Evolutionary conservation across 306 rosid genomes (phyloP).

Genomic region (Pachyrhizus erosus): DNA sequence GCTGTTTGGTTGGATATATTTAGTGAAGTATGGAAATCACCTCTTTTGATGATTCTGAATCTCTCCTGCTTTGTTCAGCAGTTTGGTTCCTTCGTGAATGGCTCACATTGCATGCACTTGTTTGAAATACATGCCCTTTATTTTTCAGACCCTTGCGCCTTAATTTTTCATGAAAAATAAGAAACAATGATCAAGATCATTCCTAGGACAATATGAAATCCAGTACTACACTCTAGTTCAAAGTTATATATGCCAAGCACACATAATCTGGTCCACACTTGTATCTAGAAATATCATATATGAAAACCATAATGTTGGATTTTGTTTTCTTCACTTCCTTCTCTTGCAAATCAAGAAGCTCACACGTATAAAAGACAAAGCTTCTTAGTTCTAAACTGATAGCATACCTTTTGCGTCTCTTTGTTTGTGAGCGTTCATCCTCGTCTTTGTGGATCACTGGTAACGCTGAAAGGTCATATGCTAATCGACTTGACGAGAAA

Average conservation of each 20-base stretch:
- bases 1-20: background rate
- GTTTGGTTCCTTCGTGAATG: slow-evolving; percentile 38
- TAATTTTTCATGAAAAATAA: slow-evolving; percentile 40
- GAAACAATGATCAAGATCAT: background rate
- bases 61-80: slow-evolving; percentile 38
- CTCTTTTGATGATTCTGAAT: slow-evolving; percentile 43
- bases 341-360: too few species aligned
- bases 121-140: slow-evolving; percentile 44
- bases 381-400: background rate
- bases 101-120: slow-evolving; percentile 34
- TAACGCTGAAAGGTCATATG: slow-evolving; percentile 42
- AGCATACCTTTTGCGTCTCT: slow-evolving; percentile 48
- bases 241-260: too few species aligned
- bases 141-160: slow-evolving; percentile 51
- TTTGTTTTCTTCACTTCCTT: background rate
- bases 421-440: slow-evolving; percentile 40
- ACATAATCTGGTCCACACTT: slow-evolving; percentile 1
- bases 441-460: slow-evolving; percentile 45
- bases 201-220: background rate
- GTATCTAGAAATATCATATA: too few species aligned
- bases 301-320: background rate
- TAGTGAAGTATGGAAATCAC: slow-evolving; percentile 39
- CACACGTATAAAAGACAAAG: too few species aligned
- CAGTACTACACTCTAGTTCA: background rate
- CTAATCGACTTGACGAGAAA: slow-evolving; percentile 49